Evolutionary conservation across 106 monocot species (phyloP).

Genomic region (Platanthera zijinensis): DNA sequence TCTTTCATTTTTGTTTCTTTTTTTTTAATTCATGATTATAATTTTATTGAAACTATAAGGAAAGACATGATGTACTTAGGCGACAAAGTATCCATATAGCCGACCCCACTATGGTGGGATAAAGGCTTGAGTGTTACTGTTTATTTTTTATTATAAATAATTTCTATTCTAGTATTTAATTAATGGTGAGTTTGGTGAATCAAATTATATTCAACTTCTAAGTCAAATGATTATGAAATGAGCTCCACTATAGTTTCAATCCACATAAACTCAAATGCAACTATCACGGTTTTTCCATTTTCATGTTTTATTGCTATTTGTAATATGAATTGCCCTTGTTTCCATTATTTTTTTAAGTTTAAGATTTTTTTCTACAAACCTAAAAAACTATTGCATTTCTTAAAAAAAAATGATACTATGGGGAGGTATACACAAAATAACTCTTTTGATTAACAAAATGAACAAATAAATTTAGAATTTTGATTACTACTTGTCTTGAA

Average conservation of each 20-base stretch:
- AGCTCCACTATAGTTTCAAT: not conserved
- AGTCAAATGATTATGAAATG: constrained; percentile 2
- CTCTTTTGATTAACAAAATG: not conserved
- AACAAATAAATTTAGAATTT: not conserved
- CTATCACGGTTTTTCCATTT: no score
- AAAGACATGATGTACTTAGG: no score
- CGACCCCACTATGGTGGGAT: no score
- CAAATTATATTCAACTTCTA: not conserved
- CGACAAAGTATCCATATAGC: no score
- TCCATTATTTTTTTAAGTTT: no score
- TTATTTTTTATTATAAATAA: not conserved
- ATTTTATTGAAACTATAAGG: not conserved
- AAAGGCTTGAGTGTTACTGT: no score
- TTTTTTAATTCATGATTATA: not conserved
- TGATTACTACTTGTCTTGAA: not conserved
- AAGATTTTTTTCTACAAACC: no score
- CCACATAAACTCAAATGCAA: not conserved
- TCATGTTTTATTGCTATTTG: no score
- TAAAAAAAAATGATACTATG: no score
- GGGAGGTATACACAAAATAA: not conserved
- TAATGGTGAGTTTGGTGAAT: not conserved
- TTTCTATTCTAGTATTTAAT: not conserved
- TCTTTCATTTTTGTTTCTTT: not conserved
- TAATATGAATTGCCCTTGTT: no score
- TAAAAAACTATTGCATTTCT: no score